Percentiles rank a stretch among this genome's conserved stretches.
Conservation (phyloP, 2,329 filamentous ascomycete species). For the Monosporascus ibericus region DNA sequence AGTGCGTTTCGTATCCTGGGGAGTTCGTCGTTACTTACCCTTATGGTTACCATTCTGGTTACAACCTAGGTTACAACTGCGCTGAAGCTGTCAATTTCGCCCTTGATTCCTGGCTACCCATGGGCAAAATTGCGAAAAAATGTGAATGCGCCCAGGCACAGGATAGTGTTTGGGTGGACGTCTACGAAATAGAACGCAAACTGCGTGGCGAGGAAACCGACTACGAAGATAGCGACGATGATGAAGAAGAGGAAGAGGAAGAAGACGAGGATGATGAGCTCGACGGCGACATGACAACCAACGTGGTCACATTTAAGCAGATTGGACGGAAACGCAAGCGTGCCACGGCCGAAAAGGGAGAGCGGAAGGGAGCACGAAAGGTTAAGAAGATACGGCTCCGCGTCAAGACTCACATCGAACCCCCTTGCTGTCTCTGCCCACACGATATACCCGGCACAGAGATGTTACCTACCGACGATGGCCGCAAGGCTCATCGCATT, state of each 20-base stretch:
- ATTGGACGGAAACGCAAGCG: slow-evolving; percentile 65
- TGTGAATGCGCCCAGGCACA: slow-evolving; percentile 92
- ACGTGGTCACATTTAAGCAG: slow-evolving; percentile 59
- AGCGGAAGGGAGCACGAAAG: slow-evolving; percentile 55
- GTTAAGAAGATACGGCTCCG: slow-evolving; percentile 75
- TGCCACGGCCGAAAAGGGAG: slow-evolving; percentile 31
- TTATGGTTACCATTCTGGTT: slow-evolving; percentile 97
- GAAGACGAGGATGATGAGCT: slow-evolving; percentile 53
- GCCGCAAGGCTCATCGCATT: slow-evolving; percentile 76
- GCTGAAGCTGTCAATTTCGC: slow-evolving; percentile 98
- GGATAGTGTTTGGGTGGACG: slow-evolving; percentile 98
- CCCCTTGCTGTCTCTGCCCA: slow-evolving; percentile 86
- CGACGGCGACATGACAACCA: slow-evolving; percentile 61
- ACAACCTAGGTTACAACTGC: slow-evolving; percentile 97
- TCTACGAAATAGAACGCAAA: slow-evolving; percentile 92
- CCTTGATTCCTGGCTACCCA: slow-evolving; percentile 89
- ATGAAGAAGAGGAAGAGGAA: slow-evolving; percentile 62
- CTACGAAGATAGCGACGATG: slow-evolving; percentile 71
- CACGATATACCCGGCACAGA: slow-evolving; percentile 79
- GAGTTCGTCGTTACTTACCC: slow-evolving; percentile 99
- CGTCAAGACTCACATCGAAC: slow-evolving; percentile 62
- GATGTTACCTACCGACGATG: slow-evolving; percentile 82
- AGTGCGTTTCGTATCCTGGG: slow-evolving; percentile 88
- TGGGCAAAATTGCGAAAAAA: slow-evolving; percentile 91
- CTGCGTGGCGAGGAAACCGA: slow-evolving; percentile 83